phyloP scores from a whole-genome alignment of 1,284 basidiomycete species.

The Cystobasidiaceae sp. region DNA sequence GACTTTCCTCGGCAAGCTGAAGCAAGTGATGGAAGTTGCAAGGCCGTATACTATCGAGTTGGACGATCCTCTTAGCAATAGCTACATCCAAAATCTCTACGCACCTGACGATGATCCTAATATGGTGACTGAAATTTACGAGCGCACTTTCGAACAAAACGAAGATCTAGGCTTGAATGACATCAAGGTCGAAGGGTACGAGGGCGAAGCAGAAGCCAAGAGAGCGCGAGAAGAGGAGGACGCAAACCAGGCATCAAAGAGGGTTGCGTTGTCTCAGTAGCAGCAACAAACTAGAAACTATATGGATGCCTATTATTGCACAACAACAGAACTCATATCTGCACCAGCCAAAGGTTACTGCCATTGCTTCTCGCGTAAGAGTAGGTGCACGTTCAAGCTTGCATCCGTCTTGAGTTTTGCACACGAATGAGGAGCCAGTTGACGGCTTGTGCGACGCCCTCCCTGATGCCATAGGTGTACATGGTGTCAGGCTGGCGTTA shows the following conservation, averaged over 20 bases:
- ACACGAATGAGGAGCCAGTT: slow-evolving; percentile 91
- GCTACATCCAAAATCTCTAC: slow-evolving; percentile 88
- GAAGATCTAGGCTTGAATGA: slow-evolving; percentile 95
- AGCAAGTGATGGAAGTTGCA: slow-evolving; percentile 69
- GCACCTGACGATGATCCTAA: slow-evolving; percentile 57
- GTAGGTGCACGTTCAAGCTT: no score
- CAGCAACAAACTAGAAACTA: no score
- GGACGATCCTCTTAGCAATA: slow-evolving; percentile 93
- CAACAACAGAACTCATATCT: no score
- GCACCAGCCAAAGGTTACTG: no score
- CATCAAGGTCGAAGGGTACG: slow-evolving; percentile 84
- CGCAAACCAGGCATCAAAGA: slow-evolving; percentile 20
- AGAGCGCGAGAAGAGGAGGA: slow-evolving; percentile 26
- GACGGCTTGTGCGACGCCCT: slow-evolving; percentile 79
- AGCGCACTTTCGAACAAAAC: slow-evolving; percentile 82
- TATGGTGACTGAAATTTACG: slow-evolving; percentile 77
- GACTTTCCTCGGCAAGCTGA: slow-evolving; percentile 71
- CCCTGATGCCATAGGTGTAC: no score
- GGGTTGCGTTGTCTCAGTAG: slow-evolving; percentile 25
- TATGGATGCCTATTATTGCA: no score
- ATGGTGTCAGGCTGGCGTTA: no score
- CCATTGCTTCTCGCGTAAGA: no score
- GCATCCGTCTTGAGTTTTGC: slow-evolving; percentile 60
- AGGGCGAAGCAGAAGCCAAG: slow-evolving; percentile 35
- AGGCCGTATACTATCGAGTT: slow-evolving; percentile 83